Base-by-base conservation (phyloP, 306 rosid species). In the Vicia villosa region DNA sequence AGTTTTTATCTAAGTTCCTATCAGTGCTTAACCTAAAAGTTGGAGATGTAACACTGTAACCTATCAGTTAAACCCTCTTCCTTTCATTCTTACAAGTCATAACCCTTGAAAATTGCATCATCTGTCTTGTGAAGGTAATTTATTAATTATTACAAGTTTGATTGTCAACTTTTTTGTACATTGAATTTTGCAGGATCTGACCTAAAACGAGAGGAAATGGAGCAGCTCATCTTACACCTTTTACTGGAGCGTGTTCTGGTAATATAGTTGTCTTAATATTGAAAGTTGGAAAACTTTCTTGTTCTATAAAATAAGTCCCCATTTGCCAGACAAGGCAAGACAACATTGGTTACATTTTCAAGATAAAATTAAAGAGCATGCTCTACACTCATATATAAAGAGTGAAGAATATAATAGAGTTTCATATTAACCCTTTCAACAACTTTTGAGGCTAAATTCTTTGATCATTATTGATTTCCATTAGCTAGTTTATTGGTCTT, bases 141-240 rank as follows among this genome's bases (percentile, higher is more conserved):
- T 68, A 42, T 65, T 60, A 47, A 70, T 36, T 68, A 42, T 65
- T 59, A n/a, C 68, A 24, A 57, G 17, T 28, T 20, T 28, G 41
- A 63, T 65, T 34, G 30, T 74, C 46, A 65, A 76, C n/a, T 57
- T 38, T 45, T 68, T 81, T 19, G n/a, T 46, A 40, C 51, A 63
- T 54, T 68, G 63, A 69, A 83, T 80, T 84, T 34, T 76, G 64
- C 86, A 90, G 98, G 86, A 82, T 78, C 88, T 28, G 85, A 83
- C 12, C 78, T 93, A 65, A 88, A 89, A 81, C 86, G 79, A 75
- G 98, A 93, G 81, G 93, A 90, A 74, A 82, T 70, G 72, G 97
- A 93, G 81, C 90, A 90, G 63, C 96, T 93, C 77, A 85, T 88
- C 84, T 68, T 90, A 72, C 85, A 85, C 76, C 96, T 93, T 75